Conservation (phyloP, 2,329 filamentous ascomycete genomes). For the Penicillium sp. region DNA sequence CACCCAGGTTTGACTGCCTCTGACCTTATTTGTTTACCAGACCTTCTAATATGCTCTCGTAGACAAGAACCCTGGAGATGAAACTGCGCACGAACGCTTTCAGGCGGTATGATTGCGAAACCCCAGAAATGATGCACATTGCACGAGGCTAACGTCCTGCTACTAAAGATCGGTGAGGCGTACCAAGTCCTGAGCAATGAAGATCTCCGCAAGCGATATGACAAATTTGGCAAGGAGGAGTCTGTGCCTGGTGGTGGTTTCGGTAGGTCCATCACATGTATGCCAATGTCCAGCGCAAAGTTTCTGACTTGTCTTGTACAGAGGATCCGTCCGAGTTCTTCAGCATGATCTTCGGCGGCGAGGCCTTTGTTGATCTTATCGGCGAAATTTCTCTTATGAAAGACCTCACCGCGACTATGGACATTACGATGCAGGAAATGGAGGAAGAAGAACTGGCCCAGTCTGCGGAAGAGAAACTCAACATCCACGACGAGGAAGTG, state of each 20-base stretch:
- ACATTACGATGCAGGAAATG: slow-evolving; percentile 83
- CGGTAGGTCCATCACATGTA: slow-evolving; percentile 49
- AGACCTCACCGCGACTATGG: slow-evolving; percentile 96
- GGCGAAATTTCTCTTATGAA: slow-evolving; percentile 99
- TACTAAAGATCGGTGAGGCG: slow-evolving; percentile 61
- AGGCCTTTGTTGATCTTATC: slow-evolving; percentile 94
- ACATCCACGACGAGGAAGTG: slow-evolving; percentile 46
- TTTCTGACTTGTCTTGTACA: slow-evolving; percentile 26
- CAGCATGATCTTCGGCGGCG: slow-evolving; percentile 95
- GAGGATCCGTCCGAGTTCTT: slow-evolving; percentile 97
- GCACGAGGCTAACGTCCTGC: slow-evolving; percentile 11
- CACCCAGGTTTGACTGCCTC: slow-evolving; percentile 65
- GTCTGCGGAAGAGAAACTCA: slow-evolving; percentile 49
- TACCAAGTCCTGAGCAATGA: slow-evolving; percentile 80
- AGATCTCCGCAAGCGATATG: slow-evolving; percentile 85
- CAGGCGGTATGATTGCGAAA: slow-evolving; percentile 63
- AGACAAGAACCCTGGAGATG: slow-evolving; percentile 98
- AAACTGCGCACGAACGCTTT: slow-evolving; percentile 89
- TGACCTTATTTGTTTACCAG: background rate
- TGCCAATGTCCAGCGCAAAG: background rate
- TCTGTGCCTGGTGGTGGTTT: slow-evolving; percentile 90
- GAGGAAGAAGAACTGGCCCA: slow-evolving; percentile 66
- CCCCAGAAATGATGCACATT: background rate
- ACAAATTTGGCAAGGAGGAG: slow-evolving; percentile 94
- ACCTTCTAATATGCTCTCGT: slow-evolving; percentile 16